Evolutionary conservation across 306 rosid species (phyloP).

Genomic region (Macrotyloma uniflorum): DNA sequence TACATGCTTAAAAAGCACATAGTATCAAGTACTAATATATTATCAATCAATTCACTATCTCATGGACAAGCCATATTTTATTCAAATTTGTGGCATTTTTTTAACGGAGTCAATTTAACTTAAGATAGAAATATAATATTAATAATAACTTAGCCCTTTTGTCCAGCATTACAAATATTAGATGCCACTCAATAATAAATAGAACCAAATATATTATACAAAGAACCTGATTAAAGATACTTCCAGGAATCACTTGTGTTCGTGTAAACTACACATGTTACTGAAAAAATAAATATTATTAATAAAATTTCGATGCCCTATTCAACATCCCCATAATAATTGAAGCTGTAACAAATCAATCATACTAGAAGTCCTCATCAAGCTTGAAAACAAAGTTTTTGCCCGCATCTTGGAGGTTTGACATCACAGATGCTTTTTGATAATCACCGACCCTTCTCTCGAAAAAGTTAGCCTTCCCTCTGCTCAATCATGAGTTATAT

Average conservation of each 20-base stretch:
- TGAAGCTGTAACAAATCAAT: slow-evolving; percentile 16
- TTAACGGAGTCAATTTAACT: too few relatives aligned
- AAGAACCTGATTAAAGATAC: too few relatives aligned
- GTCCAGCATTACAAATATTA: too few relatives aligned
- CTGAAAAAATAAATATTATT: slow-evolving; percentile 1
- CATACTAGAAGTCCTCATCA: slow-evolving; percentile 74
- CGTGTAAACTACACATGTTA: slow-evolving; percentile 23
- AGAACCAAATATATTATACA: too few relatives aligned
- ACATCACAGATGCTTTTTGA: slow-evolving; percentile 94
- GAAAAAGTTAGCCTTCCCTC: slow-evolving; percentile 94
- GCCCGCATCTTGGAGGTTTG: slow-evolving; percentile 77
- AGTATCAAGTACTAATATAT: too few relatives aligned
- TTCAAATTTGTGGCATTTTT: too few relatives aligned
- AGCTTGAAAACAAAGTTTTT: slow-evolving; percentile 76
- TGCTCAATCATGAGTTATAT: slow-evolving; percentile 46
- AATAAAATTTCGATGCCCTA: slow-evolving; percentile 34
- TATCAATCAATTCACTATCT: too few relatives aligned
- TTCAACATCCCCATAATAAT: slow-evolving; percentile 34
- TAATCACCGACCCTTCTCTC: slow-evolving; percentile 94
- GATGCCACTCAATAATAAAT: too few relatives aligned
- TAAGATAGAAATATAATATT: too few relatives aligned
- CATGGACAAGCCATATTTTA: too few relatives aligned
- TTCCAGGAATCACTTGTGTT: slow-evolving; percentile 21
- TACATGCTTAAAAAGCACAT: too few relatives aligned
- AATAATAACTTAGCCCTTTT: too few relatives aligned